phyloP scores from a whole-genome alignment of 129 eudicot species.

The Saposhnikovia divaricata region DNA sequence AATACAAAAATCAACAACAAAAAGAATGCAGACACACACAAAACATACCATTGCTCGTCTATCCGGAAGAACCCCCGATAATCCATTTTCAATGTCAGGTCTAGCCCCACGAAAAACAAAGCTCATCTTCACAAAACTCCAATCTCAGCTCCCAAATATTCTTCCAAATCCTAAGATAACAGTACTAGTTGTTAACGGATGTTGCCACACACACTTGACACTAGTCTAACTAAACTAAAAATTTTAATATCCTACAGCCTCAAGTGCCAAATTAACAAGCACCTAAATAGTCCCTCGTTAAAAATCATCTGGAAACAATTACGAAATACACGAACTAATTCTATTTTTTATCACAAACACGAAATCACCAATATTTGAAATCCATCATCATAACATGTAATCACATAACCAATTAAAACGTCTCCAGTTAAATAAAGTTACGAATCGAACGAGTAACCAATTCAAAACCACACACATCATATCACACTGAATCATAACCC shows the following conservation, averaged over 20 bases:
- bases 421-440: too few species aligned
- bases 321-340: neutral
- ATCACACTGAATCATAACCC: neutral
- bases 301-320: neutral
- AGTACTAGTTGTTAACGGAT: neutral
- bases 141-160: neutral
- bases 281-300: neutral
- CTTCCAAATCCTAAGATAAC: slow-evolving; percentile 2
- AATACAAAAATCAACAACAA: neutral
- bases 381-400: too few species aligned
- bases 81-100: slow-evolving; percentile 31
- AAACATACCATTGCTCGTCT: slow-evolving; percentile 21
- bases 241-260: neutral
- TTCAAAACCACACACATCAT: neutral
- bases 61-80: slow-evolving; percentile 27
- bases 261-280: too few species aligned
- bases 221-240: neutral
- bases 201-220: neutral
- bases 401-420: too few species aligned
- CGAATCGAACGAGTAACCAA: too few species aligned
- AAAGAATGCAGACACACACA: neutral
- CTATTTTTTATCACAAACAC: too few species aligned
- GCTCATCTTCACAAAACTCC: slow-evolving; percentile 14
- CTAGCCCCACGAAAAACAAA: slow-evolving; percentile 32
- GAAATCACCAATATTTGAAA: too few species aligned